Evolutionary conservation across 2,329 filamentous ascomycete species (phyloP), one percentile per base, ranked within the genome.

Genomic region (Sporothrix humicola): DNA sequence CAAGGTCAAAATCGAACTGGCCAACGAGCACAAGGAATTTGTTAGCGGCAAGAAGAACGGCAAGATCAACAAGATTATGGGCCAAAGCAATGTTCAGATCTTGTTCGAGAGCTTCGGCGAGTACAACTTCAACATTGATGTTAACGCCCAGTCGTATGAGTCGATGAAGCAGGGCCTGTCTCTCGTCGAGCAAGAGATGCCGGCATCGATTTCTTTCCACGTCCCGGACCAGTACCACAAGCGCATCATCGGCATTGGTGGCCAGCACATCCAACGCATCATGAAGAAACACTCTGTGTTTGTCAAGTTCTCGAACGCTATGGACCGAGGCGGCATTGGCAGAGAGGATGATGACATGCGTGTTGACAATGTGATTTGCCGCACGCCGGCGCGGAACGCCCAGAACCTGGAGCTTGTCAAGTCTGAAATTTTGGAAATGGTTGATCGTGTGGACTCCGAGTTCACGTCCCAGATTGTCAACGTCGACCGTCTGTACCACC

Each of bases 41-140:
- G 96, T 99, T 73, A 98, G 95, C 78, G 96, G 96, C 78, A 99
- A 99, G 87, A 99, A 99, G 87, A 99, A 99, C 79, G 96, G 96
- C 83, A 99, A 99, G 85, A 99, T 99, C 83, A 99, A 99, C 87
- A 99, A 99, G 87, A 99, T 99, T 79, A 99, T 99, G 96, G 96
- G 95, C 31, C 95, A 98, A 83, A 98, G 95, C 87, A 98, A 97
- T 78, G 96, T 99, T 13, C 96, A 99, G 83, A 98, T 99, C 79
- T 95, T 99, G 76, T 99, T 99, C 78, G 96, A 99, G 81, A 95
- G 94, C 76, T 99, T 98, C 86, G 97, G 98, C 82, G 96, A 99
- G 84, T 99, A 98, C 87, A 98, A 99, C 83, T 99, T 99, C 86
- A 97, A 98, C 83, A 99, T 99, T 77, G 96, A 99, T 80, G 95